Evolutionary conservation across 2,329 filamentous ascomycete species (phyloP).

Genomic region (Chaetothyriales sp.): DNA sequence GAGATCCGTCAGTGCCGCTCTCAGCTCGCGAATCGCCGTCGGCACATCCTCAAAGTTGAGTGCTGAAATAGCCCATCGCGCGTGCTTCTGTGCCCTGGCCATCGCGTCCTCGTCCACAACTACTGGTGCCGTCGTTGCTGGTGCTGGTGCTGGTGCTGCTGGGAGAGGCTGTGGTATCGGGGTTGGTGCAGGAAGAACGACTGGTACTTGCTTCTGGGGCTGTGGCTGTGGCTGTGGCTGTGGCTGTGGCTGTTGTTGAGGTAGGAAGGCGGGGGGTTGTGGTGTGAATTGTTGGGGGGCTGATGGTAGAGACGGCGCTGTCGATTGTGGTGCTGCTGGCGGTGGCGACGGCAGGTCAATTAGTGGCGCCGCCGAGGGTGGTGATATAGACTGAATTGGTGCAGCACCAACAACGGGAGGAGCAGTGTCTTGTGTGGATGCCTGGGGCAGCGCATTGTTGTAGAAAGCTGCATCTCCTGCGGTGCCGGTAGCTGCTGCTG

Average conservation of each 20-base stretch:
- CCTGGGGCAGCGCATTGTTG: not conserved
- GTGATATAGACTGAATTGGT: constrained; percentile 17
- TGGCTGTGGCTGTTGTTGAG: not conserved
- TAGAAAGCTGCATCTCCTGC: constrained; percentile 21
- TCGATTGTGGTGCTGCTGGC: constrained; percentile 11
- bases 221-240: not conserved
- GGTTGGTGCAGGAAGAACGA: not conserved
- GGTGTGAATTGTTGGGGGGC: constrained; percentile 18
- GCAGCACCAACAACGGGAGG: too few species aligned
- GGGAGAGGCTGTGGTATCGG: constrained; percentile 21
- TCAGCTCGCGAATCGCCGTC: constrained; percentile 75
- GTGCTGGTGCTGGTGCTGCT: constrained; percentile 18
- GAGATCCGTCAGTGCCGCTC: constrained; percentile 54
- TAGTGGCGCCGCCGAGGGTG: constrained; percentile 26
- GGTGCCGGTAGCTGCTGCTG: constrained; percentile 14
- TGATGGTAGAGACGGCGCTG: constrained; percentile 7
- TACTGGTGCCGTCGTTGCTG: constrained; percentile 8
- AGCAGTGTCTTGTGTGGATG: constrained; percentile 26
- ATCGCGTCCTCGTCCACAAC: constrained; percentile 55
- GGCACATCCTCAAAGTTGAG: constrained; percentile 90
- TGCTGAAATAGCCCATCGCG: constrained; percentile 90
- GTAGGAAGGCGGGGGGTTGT: constrained; percentile 1
- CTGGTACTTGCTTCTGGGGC: constrained; percentile 3
- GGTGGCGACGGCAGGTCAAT: constrained; percentile 22
- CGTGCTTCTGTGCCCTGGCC: constrained; percentile 77